Evolutionary conservation across 345 rosid genomes (phyloP), one percentile per base, ranked within the genome.

Genomic region (Populus nigra): DNA sequence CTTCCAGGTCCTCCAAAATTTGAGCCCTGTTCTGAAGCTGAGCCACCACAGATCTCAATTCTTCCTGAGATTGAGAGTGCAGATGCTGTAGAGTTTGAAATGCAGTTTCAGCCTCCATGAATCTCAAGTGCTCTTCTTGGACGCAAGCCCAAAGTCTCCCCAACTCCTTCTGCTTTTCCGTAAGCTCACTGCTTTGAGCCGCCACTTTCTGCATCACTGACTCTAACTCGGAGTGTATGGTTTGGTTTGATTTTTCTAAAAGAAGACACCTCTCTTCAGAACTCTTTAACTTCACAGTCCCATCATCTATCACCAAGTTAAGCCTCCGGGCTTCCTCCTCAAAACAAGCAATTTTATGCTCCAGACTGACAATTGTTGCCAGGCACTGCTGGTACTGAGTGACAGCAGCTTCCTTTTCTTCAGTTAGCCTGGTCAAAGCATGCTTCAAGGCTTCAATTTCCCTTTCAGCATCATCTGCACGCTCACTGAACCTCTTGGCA

Each of bases 21-120:
- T 88, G 90, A 79, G 86, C 73, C 82, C 89, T 88, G 71, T 78
- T 88, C 79, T 89, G 90, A 69, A 96, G 87, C 77, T 90, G 96
- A 22, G 75, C 77, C 27, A 87, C 91, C 79, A 92, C 85, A 81
- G 93, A 84, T 83, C 86, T 93, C 74, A 96, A 87, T 80, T 96
- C 99, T 81, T 93, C 98, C 87, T 91, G 98, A 80, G 99, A 93
- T 74, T 92, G 96, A 83, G 99, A 90, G 83, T 93, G 97, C 83
- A 96, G 82, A 80, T 93, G 92, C 80, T 92, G 99, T 84, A 96
- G 80, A 65, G 99, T 92, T 83, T 96, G 99, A 84, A 96, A 96
- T 72, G 99, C 98, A 12, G 99, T 96, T 81, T 96, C 99, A 69
- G 99, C 99, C 87, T 96, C 98, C 82, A 91, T 27, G 55, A 93